phyloP scores from a whole-genome alignment of 257 asterid species.

The Ehretia macrophylla region DNA sequence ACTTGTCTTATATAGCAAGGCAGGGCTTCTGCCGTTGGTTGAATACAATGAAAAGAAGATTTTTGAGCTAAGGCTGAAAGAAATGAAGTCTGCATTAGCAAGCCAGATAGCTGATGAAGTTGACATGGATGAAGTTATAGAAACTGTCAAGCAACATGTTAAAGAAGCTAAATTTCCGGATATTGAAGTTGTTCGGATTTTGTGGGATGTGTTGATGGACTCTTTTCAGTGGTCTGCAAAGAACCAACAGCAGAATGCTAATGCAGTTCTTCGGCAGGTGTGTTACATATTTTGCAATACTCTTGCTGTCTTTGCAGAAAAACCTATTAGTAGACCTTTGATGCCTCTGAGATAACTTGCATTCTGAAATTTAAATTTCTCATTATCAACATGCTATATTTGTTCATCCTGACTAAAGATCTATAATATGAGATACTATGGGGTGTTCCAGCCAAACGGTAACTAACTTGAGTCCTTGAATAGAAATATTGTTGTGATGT shows the following conservation, averaged over 20 bases:
- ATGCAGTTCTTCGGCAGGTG: slow-evolving; percentile 91
- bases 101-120: slow-evolving; percentile 77
- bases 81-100: slow-evolving; percentile 78
- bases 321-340: background rate
- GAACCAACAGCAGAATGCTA: slow-evolving; percentile 96
- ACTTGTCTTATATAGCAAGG: slow-evolving; percentile 45
- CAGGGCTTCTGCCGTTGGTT: slow-evolving; percentile 66
- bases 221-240: slow-evolving; percentile 98
- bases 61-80: slow-evolving; percentile 82
- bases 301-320: background rate
- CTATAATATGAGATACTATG: no score
- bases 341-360: background rate
- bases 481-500: no score
- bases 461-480: no score
- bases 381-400: background rate
- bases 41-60: slow-evolving; percentile 82
- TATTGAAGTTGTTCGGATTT: slow-evolving; percentile 74
- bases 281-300: background rate
- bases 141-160: slow-evolving; percentile 87
- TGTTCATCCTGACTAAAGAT: no score
- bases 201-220: slow-evolving; percentile 97
- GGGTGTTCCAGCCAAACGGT: no score
- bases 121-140: slow-evolving; percentile 80
- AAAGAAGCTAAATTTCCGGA: slow-evolving; percentile 92
- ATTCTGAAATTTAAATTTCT: background rate